These are phyloP conservation scores for Cladosporium sp. DNA, from an alignment of 2,329 filamentous ascomycete species.

Conservation along the genomic window DNA sequence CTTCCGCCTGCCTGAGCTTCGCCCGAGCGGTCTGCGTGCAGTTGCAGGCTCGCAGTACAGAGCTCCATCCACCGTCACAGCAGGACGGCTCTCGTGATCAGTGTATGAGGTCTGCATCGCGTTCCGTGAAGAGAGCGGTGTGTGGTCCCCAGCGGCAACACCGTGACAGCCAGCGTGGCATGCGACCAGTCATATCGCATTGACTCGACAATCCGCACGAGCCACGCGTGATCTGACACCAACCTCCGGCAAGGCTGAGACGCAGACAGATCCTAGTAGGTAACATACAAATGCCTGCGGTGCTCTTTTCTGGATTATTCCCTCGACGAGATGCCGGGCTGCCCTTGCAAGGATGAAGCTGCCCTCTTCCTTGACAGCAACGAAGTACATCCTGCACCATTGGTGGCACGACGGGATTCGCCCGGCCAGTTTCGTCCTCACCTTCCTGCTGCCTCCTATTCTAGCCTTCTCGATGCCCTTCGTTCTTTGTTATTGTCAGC, in stretches of 20 bases:
- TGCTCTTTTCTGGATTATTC: slow-evolving; percentile 18
- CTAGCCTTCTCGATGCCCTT: background rate
- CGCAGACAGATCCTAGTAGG: background rate
- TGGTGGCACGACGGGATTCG: background rate
- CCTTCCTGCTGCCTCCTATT: slow-evolving; percentile 4
- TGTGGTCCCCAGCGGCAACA: background rate
- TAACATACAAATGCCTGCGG: slow-evolving; percentile 14
- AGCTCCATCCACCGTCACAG: background rate
- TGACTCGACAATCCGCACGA: slow-evolving; percentile 7
- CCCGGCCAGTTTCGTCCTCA: background rate
- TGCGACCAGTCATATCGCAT: slow-evolving; percentile 9
- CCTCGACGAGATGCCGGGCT: background rate
- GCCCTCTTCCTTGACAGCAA: slow-evolving; percentile 1
- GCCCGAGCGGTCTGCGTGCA: slow-evolving; percentile 1
- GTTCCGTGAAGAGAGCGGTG: slow-evolving; percentile 11
- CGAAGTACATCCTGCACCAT: background rate
- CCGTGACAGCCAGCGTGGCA: background rate
- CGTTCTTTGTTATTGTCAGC: background rate
- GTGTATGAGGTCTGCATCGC: background rate
- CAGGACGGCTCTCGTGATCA: slow-evolving; percentile 4
- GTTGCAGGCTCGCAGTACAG: background rate
- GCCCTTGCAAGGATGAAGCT: slow-evolving; percentile 4
- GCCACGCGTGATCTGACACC: slow-evolving; percentile 12
- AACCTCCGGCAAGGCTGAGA: slow-evolving; percentile 17
- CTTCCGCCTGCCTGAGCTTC: background rate